Percentiles rank a stretch among this genome's conserved stretches.
Conservation (phyloP, 768 basidiomycete genomes). For the Rossbeevera mucosa region DNA sequence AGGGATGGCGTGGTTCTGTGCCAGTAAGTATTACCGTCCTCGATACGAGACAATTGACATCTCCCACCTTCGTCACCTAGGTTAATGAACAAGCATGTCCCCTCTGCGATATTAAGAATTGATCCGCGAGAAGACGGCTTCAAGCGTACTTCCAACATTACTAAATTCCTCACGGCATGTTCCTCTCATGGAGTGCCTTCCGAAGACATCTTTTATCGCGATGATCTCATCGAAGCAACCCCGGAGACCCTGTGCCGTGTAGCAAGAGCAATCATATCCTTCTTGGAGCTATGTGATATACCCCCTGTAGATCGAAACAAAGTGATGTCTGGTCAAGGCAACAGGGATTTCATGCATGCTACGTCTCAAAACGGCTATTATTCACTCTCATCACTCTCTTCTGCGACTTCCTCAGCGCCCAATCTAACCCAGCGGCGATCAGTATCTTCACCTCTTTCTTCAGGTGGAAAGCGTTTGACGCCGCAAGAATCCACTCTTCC, state of each 20-base stretch:
- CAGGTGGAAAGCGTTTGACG: conserved; percentile 44
- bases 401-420: conserved; percentile 58
- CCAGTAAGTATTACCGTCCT: conserved; percentile 57
- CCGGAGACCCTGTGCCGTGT: conserved; percentile 65
- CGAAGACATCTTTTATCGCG: conserved; percentile 62
- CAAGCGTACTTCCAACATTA: conserved; percentile 63
- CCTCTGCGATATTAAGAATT: conserved; percentile 54
- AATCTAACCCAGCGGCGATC: conserved; percentile 44
- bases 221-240: conserved; percentile 61
- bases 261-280: conserved; percentile 65
- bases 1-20: conserved; percentile 85
- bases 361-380: conserved; percentile 37
- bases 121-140: conserved; percentile 66
- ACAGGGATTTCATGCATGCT: conserved; percentile 21
- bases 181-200: conserved; percentile 58
- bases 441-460: conserved; percentile 33
- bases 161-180: conserved; percentile 74
- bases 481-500: conserved; percentile 47
- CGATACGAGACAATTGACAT: conserved; percentile 4
- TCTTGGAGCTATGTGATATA: conserved; percentile 59
- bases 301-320: conserved; percentile 45
- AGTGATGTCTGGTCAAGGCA: conserved; percentile 40
- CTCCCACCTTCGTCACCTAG: conserved; percentile 34
- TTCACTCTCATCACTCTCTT: conserved; percentile 28
- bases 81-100: conserved; percentile 73